Base-by-base conservation (phyloP, 2,329 filamentous ascomycete species). In the Sclerotinia borealis region DNA sequence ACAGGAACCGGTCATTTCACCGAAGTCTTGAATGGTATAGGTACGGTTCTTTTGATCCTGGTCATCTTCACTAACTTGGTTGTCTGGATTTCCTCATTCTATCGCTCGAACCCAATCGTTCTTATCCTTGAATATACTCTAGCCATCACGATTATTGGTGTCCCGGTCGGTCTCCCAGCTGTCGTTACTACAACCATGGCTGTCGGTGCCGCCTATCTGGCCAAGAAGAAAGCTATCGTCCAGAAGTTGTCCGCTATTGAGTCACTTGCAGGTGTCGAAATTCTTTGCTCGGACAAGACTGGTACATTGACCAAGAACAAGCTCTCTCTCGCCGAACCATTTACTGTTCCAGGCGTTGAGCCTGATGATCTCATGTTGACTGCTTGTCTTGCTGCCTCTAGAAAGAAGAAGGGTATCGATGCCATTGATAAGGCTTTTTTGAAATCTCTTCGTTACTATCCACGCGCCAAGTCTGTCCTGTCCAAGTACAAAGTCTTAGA, bases 171-270 rank as follows among this genome's bases (percentile, higher is more conserved):
- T 87, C 90, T 96, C 69, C 92, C 92, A 65, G 92, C 91, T 71
- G 92, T 96, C 79, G 91, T 96, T 66, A 96, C 92, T 72, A 96
- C 92, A 71, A 96, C 92, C 75, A 95, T 96, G 91, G 92, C 92
- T 76, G 92, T 96, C 76, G 92, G 92, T 80, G 92, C 92, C 69
- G 90, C 91, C 68, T 95, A 95, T 78, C 85, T 96, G 65, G 92
- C 92, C 73, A 93, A 92, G 83, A 93, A 93, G 83, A 87, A 93
- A 81, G 92, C 92, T 61, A 96, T 96, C 70, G 92, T 96, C 69
- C 92, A 96, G 81, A 96, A 93, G 82, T 86, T 96, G 60, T 92
- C 89, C 39, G 92, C 92, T 68, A 96, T 96, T 67, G 92, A 96
- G 81, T 96, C 92, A 31, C 84, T 96, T 68, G 92, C 92, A 75